phyloP scores from a whole-genome alignment of 2,329 filamentous ascomycete genomes.

The Chaetomium strumarium region DNA sequence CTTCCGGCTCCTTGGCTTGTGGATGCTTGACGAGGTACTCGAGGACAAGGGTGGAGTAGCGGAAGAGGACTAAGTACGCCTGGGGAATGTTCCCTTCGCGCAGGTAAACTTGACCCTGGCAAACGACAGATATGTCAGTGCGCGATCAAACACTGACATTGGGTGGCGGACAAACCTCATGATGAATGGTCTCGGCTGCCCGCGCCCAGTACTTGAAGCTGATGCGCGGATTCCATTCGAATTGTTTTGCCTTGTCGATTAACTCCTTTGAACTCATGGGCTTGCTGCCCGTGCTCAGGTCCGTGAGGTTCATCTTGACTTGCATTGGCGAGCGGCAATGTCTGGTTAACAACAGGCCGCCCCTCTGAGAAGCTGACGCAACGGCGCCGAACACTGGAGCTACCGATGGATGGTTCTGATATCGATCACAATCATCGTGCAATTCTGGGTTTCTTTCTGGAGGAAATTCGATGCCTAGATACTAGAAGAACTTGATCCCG shows the following conservation, averaged over 20 bases:
- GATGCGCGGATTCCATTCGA: constrained; percentile 72
- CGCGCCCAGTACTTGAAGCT: constrained; percentile 76
- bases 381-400: neutral
- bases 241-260: constrained; percentile 66
- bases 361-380: neutral
- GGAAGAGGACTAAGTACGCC: constrained; percentile 85
- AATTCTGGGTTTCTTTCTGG: neutral
- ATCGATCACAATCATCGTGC: neutral
- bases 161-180: constrained; percentile 56
- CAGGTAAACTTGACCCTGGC: constrained; percentile 75
- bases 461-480: neutral
- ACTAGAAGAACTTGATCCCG: neutral
- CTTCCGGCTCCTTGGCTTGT: constrained; percentile 61
- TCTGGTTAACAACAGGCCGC: too few relatives aligned
- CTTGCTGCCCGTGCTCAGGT: constrained; percentile 25
- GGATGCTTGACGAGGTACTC: constrained; percentile 71
- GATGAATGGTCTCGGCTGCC: constrained; percentile 70
- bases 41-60: constrained; percentile 80
- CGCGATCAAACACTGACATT: neutral
- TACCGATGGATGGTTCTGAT: neutral
- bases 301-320: constrained; percentile 8
- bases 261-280: constrained; percentile 76
- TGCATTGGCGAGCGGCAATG: neutral
- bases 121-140: constrained; percentile 24
- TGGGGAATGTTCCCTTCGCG: constrained; percentile 80